Conservation (phyloP, 768 basidiomycete species). For the Xerocomellus chrysenteron region DNA sequence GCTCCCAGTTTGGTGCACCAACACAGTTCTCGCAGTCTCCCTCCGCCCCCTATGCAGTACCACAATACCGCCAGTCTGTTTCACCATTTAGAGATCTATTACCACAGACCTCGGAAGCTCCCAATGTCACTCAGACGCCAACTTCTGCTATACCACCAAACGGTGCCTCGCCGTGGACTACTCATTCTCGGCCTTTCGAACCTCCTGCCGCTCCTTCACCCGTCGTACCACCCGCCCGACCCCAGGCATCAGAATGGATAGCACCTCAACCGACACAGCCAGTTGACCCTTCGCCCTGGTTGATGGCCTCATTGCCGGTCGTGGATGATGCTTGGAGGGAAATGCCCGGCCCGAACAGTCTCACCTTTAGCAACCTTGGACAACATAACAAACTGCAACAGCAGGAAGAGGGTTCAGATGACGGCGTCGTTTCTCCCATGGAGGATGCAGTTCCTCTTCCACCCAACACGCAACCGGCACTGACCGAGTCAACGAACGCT, state of each 20-base stretch:
- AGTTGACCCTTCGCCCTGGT: slow-evolving; percentile 56
- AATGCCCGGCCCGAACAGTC: slow-evolving; percentile 44
- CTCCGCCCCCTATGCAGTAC: slow-evolving; percentile 14
- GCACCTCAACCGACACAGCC: slow-evolving; percentile 20
- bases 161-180: slow-evolving; percentile 24
- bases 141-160: slow-evolving; percentile 25
- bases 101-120: slow-evolving; percentile 17
- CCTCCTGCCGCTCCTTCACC: slow-evolving; percentile 20
- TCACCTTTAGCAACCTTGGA: slow-evolving; percentile 57
- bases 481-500: slow-evolving; percentile 15
- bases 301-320: slow-evolving; percentile 44
- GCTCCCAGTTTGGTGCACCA: slow-evolving; percentile 20
- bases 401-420: slow-evolving; percentile 29
- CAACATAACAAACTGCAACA: slow-evolving; percentile 58
- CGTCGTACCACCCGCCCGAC: slow-evolving; percentile 19
- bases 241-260: slow-evolving; percentile 39
- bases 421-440: slow-evolving; percentile 16
- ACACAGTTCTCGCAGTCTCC: slow-evolving; percentile 23
- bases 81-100: slow-evolving; percentile 25
- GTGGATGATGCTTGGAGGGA: slow-evolving; percentile 50
- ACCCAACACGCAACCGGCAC: slow-evolving; percentile 9
- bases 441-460: slow-evolving; percentile 18
- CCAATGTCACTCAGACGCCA: slow-evolving; percentile 18
- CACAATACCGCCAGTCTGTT: slow-evolving; percentile 21
- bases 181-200: slow-evolving; percentile 20